Evolutionary conservation across 2,329 filamentous ascomycete species (phyloP).

Genomic region (Bipolaris sorokiniana): DNA sequence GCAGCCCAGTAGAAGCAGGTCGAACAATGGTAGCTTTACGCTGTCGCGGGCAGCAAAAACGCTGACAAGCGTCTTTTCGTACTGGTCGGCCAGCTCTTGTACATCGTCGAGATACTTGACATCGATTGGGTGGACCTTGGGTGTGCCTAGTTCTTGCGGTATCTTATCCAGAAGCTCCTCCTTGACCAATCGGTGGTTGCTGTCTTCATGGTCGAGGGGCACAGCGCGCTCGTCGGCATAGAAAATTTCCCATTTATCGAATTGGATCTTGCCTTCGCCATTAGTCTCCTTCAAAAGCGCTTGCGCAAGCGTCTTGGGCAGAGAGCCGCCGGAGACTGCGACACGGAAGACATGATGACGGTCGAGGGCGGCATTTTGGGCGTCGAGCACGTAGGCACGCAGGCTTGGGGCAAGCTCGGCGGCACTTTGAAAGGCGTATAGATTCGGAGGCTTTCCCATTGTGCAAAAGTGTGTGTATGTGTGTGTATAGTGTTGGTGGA

Average conservation of each 20-base stretch:
- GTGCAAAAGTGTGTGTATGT: slow-evolving; percentile 14
- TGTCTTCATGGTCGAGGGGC: slow-evolving; percentile 87
- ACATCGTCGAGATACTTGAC: slow-evolving; percentile 71
- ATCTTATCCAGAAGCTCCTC: slow-evolving; percentile 88
- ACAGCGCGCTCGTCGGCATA: slow-evolving; percentile 98
- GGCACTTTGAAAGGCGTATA: slow-evolving; percentile 79
- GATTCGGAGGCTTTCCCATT: slow-evolving; percentile 59
- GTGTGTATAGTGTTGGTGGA: slow-evolving; percentile 16
- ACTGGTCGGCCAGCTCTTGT: slow-evolving; percentile 91
- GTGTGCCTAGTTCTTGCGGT: slow-evolving; percentile 68
- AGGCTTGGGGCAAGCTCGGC: slow-evolving; percentile 76
- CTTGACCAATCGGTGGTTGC: slow-evolving; percentile 91
- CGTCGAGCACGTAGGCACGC: slow-evolving; percentile 80
- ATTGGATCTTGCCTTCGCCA: slow-evolving; percentile 70
- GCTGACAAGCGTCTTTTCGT: slow-evolving; percentile 84
- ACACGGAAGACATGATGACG: slow-evolving; percentile 89
- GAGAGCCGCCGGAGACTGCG: slow-evolving; percentile 89
- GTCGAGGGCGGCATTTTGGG: slow-evolving; percentile 77
- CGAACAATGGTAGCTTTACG: slow-evolving; percentile 93
- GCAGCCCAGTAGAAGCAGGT: slow-evolving; percentile 89
- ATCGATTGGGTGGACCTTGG: slow-evolving; percentile 82
- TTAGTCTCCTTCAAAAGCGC: slow-evolving; percentile 70
- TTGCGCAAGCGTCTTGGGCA: slow-evolving; percentile 85
- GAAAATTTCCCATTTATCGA: slow-evolving; percentile 95
- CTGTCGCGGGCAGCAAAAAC: slow-evolving; percentile 92